Conservation (phyloP, 2,329 filamentous ascomycete species). For the Ceratocystis colombiana region DNA sequence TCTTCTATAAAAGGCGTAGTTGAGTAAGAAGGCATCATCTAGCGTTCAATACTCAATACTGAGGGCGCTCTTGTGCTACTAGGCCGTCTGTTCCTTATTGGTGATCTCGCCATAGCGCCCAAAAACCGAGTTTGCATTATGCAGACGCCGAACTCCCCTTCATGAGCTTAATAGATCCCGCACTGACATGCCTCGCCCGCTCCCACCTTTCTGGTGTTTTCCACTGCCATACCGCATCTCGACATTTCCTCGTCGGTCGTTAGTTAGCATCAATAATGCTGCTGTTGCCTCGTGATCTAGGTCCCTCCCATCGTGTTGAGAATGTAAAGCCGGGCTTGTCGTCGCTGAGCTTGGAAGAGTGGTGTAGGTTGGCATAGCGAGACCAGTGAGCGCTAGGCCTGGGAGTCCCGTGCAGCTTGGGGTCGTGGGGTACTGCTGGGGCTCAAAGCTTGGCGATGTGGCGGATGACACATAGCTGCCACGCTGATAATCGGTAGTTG, state of each 20-base stretch:
- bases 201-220: conserved; percentile 33
- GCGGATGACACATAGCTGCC: conserved; percentile 44
- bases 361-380: conserved; percentile 31
- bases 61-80: neutral
- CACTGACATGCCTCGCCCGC: conserved; percentile 44
- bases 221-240: conserved; percentile 39
- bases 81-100: neutral
- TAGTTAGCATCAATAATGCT: conserved; percentile 78
- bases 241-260: conserved; percentile 51
- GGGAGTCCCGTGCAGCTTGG: neutral
- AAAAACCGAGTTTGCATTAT: no score
- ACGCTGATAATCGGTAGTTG: conserved; percentile 40
- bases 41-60: neutral
- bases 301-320: conserved; percentile 39
- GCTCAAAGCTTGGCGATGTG: conserved; percentile 49
- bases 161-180: conserved; percentile 41
- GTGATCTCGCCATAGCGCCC: no score
- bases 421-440: conserved; percentile 36
- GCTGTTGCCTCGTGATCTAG: conserved; percentile 71
- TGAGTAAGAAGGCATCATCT: neutral
- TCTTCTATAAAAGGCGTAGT: neutral
- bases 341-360: conserved; percentile 40
- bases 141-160: neutral
- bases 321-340: conserved; percentile 48
- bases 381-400: neutral